phyloP scores from a whole-genome alignment of 768 basidiomycete genomes.

The Boletus coccyginus region DNA sequence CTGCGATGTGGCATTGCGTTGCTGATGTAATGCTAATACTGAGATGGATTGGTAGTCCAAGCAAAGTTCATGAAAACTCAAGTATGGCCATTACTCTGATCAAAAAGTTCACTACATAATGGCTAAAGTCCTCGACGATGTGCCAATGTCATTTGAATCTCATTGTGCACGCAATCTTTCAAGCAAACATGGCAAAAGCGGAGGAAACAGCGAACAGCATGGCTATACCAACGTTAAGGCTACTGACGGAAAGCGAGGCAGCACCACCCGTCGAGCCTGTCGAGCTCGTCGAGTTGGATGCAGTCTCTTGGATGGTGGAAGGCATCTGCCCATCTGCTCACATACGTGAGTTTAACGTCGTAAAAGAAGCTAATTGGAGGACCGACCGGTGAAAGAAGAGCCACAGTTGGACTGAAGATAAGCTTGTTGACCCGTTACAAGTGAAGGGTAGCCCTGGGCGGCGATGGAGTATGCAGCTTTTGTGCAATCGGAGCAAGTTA shows the following conservation, averaged over 20 bases:
- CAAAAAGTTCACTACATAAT: neutral
- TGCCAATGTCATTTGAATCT: neutral
- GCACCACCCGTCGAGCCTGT: conserved; percentile 20
- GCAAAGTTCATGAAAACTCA: neutral
- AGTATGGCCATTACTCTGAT: conserved; percentile 1
- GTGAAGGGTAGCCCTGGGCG: conserved; percentile 34
- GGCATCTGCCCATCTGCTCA: conserved; percentile 32
- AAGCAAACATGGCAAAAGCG: conserved; percentile 32
- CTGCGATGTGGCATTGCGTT: neutral
- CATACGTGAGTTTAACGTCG: neutral
- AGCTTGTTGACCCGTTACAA: conserved; percentile 29
- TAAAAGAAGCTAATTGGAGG: neutral
- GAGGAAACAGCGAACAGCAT: conserved; percentile 34
- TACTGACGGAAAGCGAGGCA: conserved; percentile 17
- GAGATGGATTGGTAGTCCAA: too few species aligned
- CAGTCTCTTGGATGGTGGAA: conserved; percentile 21
- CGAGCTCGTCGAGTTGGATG: conserved; percentile 19
- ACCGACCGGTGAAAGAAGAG: conserved; percentile 50
- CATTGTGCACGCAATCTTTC: neutral
- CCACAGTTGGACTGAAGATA: conserved; percentile 42
- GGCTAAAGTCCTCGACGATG: neutral
- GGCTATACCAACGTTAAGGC: conserved; percentile 24
- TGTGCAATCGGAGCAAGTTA: conserved; percentile 52
- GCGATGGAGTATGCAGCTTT: conserved; percentile 51
- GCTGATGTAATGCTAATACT: conserved; percentile 22